Conservation (phyloP, 2,329 filamentous ascomycete species). For the Torrubiellomyces zombiae region DNA sequence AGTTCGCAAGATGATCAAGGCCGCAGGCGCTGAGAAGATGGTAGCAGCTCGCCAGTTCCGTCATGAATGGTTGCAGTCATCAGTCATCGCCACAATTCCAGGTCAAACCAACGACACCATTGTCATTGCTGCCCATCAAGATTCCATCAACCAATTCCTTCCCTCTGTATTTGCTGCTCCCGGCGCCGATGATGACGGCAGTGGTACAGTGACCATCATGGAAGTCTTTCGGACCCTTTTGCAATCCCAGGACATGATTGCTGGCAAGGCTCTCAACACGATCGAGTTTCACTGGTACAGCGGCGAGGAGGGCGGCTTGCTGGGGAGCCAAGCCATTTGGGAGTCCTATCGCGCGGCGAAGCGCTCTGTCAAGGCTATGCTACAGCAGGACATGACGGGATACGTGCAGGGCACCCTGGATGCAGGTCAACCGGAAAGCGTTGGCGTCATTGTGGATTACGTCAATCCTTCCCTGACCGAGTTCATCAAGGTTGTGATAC, state of each 20-base stretch:
- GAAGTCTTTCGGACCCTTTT: slow-evolving; percentile 76
- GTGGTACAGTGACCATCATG: slow-evolving; percentile 83
- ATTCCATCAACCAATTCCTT: slow-evolving; percentile 86
- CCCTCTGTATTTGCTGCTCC: slow-evolving; percentile 72
- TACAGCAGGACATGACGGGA: slow-evolving; percentile 97
- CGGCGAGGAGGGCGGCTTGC: slow-evolving; percentile 73
- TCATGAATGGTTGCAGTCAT: slow-evolving; percentile 80
- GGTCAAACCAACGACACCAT: slow-evolving; percentile 72
- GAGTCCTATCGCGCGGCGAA: slow-evolving; percentile 55
- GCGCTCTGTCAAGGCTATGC: slow-evolving; percentile 80
- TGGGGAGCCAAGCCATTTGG: slow-evolving; percentile 85
- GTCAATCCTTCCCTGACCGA: slow-evolving; percentile 68
- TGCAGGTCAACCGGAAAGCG: slow-evolving; percentile 64
- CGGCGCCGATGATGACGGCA: slow-evolving; percentile 90
- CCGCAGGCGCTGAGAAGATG: slow-evolving; percentile 51
- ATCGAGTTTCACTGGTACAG: slow-evolving; percentile 96
- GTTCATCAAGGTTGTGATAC: slow-evolving; percentile 83
- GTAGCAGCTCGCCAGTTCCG: slow-evolving; percentile 58
- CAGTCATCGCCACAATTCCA: slow-evolving; percentile 81
- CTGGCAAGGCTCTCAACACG: slow-evolving; percentile 64
- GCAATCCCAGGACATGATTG: slow-evolving; percentile 49
- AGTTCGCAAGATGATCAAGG: slow-evolving; percentile 53
- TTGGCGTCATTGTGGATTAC: slow-evolving; percentile 86
- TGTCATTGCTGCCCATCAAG: slow-evolving; percentile 82
- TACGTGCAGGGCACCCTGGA: slow-evolving; percentile 71